Evolutionary conservation across 73 alveolate genomes (phyloP), one percentile per base, ranked within the genome.

Genomic region (Strombidium stylifer): DNA sequence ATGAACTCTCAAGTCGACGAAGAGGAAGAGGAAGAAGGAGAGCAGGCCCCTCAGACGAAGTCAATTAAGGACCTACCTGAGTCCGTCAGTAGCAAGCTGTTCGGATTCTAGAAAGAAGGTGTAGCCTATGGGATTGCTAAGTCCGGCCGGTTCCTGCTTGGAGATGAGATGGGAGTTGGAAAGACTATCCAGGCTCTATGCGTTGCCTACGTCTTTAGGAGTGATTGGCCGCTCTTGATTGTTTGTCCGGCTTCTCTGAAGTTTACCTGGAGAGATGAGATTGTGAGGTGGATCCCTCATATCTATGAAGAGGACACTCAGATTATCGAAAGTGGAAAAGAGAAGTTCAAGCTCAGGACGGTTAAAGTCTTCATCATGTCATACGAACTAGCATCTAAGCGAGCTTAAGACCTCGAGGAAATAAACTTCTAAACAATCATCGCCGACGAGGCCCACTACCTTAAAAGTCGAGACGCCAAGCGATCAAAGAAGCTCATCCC

Each of bases 111-210:
- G 69, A 81, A 48, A 52, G 74, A 60, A 39, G 98, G 98, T 15
- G 73, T 90, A 3, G 60, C 67, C 44, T 86, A 64, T 76, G 98
- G 92, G 14, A 64, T 90, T 0, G 62, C 61, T 35, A 69, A 67
- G 41, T 75, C 70, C 55, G 93, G 98, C 21, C 85, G 97, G 52
- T 78, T 77, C 50, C 72, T 92, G 35, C 55, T 89, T 0, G 95
- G 91, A 0, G 98, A 92, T 85, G 98, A 92, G 67, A 92, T 92
- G 98, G 98, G 98, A 26, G 94, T 92, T 3, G 98, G 98, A 15
- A 92, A 92, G 47, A 89, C 98, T 18, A 60, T 92, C 6, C 91
- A 89, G 71, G 97, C 98, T 12, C 51, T 94, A 41, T 72, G 96
- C 49, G 27, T 89, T 1, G 94, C 93, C 25, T 67, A 82, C 41